Base-by-base conservation (phyloP, 768 basidiomycete genomes). In the Hericium erinaceus region DNA sequence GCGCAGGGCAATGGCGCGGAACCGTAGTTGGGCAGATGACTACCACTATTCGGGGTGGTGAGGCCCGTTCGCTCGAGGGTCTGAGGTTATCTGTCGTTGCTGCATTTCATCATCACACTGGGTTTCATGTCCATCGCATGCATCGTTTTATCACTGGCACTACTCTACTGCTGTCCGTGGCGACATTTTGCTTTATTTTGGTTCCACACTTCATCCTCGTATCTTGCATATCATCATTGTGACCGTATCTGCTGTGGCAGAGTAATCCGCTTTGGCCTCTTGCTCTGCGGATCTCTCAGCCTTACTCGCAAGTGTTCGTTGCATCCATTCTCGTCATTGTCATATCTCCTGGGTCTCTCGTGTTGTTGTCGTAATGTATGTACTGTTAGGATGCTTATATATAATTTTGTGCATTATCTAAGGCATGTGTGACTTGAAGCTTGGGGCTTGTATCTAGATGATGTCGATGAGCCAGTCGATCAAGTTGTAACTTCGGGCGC, bases 1-100 rank as follows among this genome's bases (percentile, higher is more conserved):
- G 20, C 70, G 68, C 68, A 72, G 69, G 37, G 78, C 78, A 11
- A 66, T 85, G 67, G 77, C 80, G 54, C 72, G 83, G 61, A 86
- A 84, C 66, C 76, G 79, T 54, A 87, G 82, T 65, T 86, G 81
- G 83, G 80, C 81, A 20, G 78, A 85, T 58, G 83, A 87, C 60
- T 87, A 78, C 67, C 86, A 87, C 68, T 74, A 71, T 59, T 66
- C 77, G 16, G 86, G 85, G 44, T 88, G 86, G 85, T 87, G 67
- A 64, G 7, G 50, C 22, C 13, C 5, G 13, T 37, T 52, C 11
- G 20, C 13, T 46, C 2, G 18, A 18, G 33, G 39, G n/a, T 52
- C 26, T 59, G n/a, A 12, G 28, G 44, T 48, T 24, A 40, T 50
- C 38, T 40, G 48, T 48, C 28, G 39, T 24, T 4, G 40, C 24